Base-by-base conservation (phyloP, 495 filamentous ascomycete species). In the Aspergillus nanangensis region DNA sequence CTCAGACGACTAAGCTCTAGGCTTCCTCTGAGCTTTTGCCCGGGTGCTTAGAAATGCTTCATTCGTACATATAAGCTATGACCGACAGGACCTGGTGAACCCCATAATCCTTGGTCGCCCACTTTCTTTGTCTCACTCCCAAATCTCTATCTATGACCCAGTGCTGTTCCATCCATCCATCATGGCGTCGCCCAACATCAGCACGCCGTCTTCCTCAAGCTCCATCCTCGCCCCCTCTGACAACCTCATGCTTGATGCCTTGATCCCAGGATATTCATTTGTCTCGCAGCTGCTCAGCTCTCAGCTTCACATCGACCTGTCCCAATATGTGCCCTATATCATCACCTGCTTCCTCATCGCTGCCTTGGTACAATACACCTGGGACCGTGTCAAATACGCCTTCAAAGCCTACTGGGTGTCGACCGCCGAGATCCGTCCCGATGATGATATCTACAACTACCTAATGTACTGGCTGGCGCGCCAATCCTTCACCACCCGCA, bases 211-310 rank as follows among this genome's bases (percentile, higher is more conserved):
- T 10, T 34, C 58, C 29, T 50, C 59, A 3, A 14, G 35, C 56
- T 9, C 50, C 47, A 3, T 45, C 55, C 1, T 51, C 0, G 36
- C 29, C 29, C 40, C 43, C 31, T 47, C 60, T 8, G 68, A 71
- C 15, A 61, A 62, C 1, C 58, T 54, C n/a, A 67, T 89, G n/a
- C 71, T 91, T 11, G 85, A 91, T 48, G 71, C 78, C 20, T 75
- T 91, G 58, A 80, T 91, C 44, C 87, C 87, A 0, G 87, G 86
- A 11, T 89, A 87, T 61, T 74, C 80, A 1, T 58, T 85, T 48
- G 67, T 87, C 41, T 81, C 83, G 0, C 63, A 74, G 2, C 73
- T 81, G 19, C 52, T 87, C 5, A 62, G 77, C 5, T 77, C 78
- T 20, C 76, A 80, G 41, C 64, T 87, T 1, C 73, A 81, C 34